Percentiles rank a stretch among this genome's conserved stretches.
phyloP scores from a whole-genome alignment of 352 stramenopile genomes.

The Pythium scleroteichum region DNA sequence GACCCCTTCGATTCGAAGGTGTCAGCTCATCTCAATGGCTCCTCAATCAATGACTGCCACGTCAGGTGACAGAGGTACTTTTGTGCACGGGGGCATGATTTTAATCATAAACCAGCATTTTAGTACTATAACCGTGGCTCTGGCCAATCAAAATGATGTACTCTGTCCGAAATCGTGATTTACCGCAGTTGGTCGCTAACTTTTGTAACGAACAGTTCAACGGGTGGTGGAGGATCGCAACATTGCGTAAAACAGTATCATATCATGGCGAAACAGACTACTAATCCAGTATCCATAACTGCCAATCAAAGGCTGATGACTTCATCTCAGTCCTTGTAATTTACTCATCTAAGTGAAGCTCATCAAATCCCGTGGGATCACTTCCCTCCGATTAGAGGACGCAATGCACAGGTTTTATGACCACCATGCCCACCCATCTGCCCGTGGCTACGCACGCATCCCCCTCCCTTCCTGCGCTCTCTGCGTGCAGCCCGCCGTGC shows the following conservation, averaged over 20 bases:
- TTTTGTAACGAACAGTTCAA: constrained; percentile 1
- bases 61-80: constrained; percentile 25
- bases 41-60: constrained; percentile 15
- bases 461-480: constrained; percentile 17
- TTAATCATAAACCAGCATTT: no score
- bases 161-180: background rate
- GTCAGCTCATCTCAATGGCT: constrained; percentile 30
- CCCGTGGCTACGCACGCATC: constrained; percentile 19
- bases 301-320: background rate
- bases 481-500: constrained; percentile 15
- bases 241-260: background rate
- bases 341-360: no score
- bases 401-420: constrained; percentile 8
- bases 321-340: no score
- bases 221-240: background rate
- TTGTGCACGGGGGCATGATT: constrained; percentile 11
- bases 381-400: constrained; percentile 16
- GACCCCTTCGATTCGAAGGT: background rate
- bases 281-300: constrained; percentile 6
- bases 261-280: background rate
- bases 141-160: constrained; percentile 4
- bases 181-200: background rate
- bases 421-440: constrained; percentile 28
- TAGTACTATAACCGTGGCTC: background rate
- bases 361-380: constrained; percentile 7